A percentile compares a stretch with the other conserved stretches of the same genome.
Evolutionary conservation across 108 stramenopile genomes (phyloP).

Genomic region (Skeletonema marinoi): DNA sequence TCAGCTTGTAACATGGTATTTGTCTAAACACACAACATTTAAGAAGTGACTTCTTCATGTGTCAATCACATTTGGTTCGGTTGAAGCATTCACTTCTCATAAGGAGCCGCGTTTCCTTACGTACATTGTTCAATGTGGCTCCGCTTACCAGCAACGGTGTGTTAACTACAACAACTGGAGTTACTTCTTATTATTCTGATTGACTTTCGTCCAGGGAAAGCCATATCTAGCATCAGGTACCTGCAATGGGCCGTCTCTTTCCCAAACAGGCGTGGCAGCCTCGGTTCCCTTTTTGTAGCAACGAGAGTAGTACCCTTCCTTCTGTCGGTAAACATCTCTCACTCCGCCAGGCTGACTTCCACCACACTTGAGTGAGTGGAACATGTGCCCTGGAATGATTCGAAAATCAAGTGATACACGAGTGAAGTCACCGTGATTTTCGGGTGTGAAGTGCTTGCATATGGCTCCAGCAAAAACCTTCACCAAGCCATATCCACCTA

Average conservation of each 20-base stretch:
- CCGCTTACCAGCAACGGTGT: too few relatives aligned
- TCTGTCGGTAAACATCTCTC: slow-evolving; percentile 46
- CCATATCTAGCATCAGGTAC: slow-evolving; percentile 48
- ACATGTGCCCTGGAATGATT: slow-evolving; percentile 53
- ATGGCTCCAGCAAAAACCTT: slow-evolving; percentile 69
- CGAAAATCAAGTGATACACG: slow-evolving; percentile 72
- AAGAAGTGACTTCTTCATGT: neutral
- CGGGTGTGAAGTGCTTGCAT: slow-evolving; percentile 66
- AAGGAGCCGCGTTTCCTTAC: too few relatives aligned
- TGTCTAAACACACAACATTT: neutral
- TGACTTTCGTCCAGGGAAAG: slow-evolving; percentile 56
- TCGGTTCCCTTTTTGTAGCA: slow-evolving; percentile 5
- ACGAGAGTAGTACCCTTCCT: slow-evolving; percentile 52
- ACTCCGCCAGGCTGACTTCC: slow-evolving; percentile 36
- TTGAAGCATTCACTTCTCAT: neutral
- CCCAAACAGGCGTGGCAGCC: slow-evolving; percentile 3
- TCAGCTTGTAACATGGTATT: neutral
- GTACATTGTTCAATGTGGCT: too few relatives aligned
- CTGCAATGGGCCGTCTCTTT: slow-evolving; percentile 28
- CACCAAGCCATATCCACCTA: slow-evolving; percentile 41
- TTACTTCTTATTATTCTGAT: too few relatives aligned
- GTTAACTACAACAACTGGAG: too few relatives aligned
- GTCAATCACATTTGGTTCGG: neutral
- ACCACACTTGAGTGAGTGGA: slow-evolving; percentile 47
- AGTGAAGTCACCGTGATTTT: slow-evolving; percentile 57